Percentiles rank a stretch among this genome's conserved stretches.
phyloP scores from a whole-genome alignment of 1,284 basidiomycete species.

The Anthracocystis setariae region DNA sequence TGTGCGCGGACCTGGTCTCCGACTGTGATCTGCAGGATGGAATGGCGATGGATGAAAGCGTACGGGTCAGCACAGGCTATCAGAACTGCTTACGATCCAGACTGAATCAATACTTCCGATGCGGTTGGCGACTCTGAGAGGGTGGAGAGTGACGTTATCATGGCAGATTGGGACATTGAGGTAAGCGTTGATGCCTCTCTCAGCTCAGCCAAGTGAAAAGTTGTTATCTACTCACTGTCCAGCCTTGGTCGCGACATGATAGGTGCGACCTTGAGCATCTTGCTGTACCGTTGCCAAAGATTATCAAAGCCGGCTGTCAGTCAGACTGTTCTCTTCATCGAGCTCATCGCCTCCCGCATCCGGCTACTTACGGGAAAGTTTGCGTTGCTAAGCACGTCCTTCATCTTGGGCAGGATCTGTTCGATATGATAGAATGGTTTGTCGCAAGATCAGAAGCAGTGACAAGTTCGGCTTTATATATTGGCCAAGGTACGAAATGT shows the following conservation, averaged over 20 bases:
- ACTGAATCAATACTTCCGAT: slow-evolving; percentile 68
- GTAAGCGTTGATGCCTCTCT: not conserved
- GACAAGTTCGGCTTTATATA: not conserved
- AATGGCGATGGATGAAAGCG: not conserved
- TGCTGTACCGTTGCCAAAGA: slow-evolving; percentile 14
- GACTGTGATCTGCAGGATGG: slow-evolving; percentile 73
- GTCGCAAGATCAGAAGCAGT: no score
- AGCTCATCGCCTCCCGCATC: not conserved
- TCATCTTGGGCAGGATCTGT: slow-evolving; percentile 36
- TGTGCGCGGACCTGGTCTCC: slow-evolving; percentile 78
- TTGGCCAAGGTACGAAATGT: not conserved
- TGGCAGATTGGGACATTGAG: not conserved
- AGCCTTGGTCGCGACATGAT: slow-evolving; percentile 51
- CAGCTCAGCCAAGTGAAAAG: not conserved
- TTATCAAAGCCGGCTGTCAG: not conserved
- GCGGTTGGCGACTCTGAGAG: slow-evolving; percentile 75
- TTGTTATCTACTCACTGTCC: slow-evolving; percentile 32
- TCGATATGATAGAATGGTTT: no score
- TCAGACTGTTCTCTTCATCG: not conserved
- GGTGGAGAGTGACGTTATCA: not conserved
- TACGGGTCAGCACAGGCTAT: no score
- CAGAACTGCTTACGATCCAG: not conserved
- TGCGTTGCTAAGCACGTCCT: slow-evolving; percentile 55
- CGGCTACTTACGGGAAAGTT: slow-evolving; percentile 54
- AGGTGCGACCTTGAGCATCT: slow-evolving; percentile 51